phyloP scores from a whole-genome alignment of 1,284 basidiomycete species.

The Singerocomus rubriflavus region DNA sequence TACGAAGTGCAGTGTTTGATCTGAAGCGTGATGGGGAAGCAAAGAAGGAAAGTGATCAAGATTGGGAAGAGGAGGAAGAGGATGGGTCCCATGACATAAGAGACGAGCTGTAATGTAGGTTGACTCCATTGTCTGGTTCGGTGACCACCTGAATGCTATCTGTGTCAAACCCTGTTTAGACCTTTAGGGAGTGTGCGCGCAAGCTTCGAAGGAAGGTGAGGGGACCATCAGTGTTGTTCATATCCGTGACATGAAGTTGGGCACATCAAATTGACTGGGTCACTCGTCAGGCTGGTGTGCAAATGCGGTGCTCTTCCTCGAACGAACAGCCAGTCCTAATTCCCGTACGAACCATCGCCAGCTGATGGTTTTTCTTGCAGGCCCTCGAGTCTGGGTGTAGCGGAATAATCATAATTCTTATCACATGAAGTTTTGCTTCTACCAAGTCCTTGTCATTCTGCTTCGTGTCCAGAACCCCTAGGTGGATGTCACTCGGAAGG shows the following conservation, averaged over 20 bases:
- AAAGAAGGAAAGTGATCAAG: constrained; percentile 21
- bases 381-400: constrained; percentile 3
- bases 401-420: constrained; percentile 15
- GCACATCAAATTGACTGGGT: constrained; percentile 18
- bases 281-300: constrained; percentile 7
- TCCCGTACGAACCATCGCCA: constrained; percentile 15
- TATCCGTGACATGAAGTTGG: constrained; percentile 26
- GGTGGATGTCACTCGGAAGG: constrained; percentile 5
- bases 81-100: constrained; percentile 23
- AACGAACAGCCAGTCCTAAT: constrained; percentile 17
- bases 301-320: constrained; percentile 11
- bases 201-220: constrained; percentile 8
- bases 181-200: constrained; percentile 1
- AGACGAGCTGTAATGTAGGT: constrained; percentile 42
- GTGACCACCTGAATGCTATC: constrained; percentile 19
- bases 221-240: constrained; percentile 16
- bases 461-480: neutral
- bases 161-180: constrained; percentile 7
- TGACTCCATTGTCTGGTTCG: constrained; percentile 14
- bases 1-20: constrained; percentile 41
- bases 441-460: neutral
- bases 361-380: constrained; percentile 10
- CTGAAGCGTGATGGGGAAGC: constrained; percentile 30
- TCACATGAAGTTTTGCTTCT: constrained; percentile 10
- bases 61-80: constrained; percentile 24